Evolutionary conservation across 805 yeast genomes (phyloP).

Genomic region (Pichia membranifaciens): DNA sequence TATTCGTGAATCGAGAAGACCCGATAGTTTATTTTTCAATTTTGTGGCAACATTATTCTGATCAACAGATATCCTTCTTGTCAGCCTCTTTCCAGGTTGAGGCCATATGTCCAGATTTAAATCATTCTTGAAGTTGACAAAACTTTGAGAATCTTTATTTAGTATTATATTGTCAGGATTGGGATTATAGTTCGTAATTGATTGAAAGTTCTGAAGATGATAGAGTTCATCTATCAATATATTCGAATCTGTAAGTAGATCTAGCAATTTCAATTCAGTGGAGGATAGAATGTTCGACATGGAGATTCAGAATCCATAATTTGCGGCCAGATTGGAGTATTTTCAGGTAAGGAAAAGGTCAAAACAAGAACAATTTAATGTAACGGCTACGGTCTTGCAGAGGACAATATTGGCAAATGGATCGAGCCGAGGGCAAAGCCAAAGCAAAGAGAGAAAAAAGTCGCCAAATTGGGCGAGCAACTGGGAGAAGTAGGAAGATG

Average conservation of each 20-base stretch:
- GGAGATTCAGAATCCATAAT: conserved; percentile 3
- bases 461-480: neutral
- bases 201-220: conserved; percentile 55
- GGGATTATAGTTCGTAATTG: conserved; percentile 52
- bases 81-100: conserved; percentile 14
- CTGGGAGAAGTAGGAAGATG: too few relatives aligned
- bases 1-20: neutral
- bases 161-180: conserved; percentile 38
- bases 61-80: conserved; percentile 6
- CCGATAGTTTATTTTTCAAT: conserved; percentile 18
- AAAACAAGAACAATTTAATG: neutral
- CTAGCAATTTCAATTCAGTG: conserved; percentile 4
- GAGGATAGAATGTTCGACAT: conserved; percentile 9
- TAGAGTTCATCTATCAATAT: conserved; percentile 49
- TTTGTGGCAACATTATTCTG: conserved; percentile 15
- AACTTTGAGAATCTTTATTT: conserved; percentile 26
- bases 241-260: conserved; percentile 8
- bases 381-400: neutral
- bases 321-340: conserved; percentile 5
- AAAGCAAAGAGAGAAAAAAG: neutral
- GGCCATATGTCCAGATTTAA: conserved; percentile 36
- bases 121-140: conserved; percentile 28
- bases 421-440: neutral
- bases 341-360: neutral
- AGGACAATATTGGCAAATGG: too few relatives aligned